Percentiles rank a stretch among this genome's conserved stretches.
Evolutionary conservation across 805 yeast genomes (phyloP).

Genomic region (Nakazawaea ishiwadae): DNA sequence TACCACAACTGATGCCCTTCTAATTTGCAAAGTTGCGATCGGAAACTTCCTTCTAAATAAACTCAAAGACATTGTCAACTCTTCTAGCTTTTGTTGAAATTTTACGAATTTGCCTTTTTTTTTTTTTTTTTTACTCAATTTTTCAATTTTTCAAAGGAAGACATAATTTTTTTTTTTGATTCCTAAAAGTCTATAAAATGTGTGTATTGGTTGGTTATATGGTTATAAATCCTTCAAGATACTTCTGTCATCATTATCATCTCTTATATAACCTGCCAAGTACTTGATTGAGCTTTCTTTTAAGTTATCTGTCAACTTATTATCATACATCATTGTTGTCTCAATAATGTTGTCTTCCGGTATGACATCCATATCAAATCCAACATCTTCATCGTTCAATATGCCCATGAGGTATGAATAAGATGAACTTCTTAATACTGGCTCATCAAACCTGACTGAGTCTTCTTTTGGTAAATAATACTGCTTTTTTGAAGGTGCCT

Average conservation of each 20-base stretch:
- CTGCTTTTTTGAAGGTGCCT: neutral
- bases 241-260: slow-evolving; percentile 3
- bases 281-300: slow-evolving; percentile 8
- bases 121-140: neutral
- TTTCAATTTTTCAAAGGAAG: neutral
- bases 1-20: slow-evolving; percentile 5
- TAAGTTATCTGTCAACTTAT: slow-evolving; percentile 5
- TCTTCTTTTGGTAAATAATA: slow-evolving; percentile 8
- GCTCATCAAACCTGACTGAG: slow-evolving; percentile 11
- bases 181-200: no score
- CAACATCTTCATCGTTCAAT: slow-evolving; percentile 1
- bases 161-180: neutral
- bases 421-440: slow-evolving; percentile 7
- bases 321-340: slow-evolving; percentile 2
- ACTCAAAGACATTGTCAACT: slow-evolving; percentile 3
- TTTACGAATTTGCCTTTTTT: neutral
- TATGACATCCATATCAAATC: neutral
- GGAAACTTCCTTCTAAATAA: slow-evolving; percentile 1
- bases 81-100: neutral
- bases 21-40: neutral
- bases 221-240: no score
- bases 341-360: neutral
- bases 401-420: slow-evolving; percentile 9
- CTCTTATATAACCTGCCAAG: slow-evolving; percentile 3
- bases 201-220: no score